Evolutionary conservation across 139 green algal species (phyloP), one percentile per base, ranked within the genome.

Genomic region (Edaphochlamys debaryana): DNA sequence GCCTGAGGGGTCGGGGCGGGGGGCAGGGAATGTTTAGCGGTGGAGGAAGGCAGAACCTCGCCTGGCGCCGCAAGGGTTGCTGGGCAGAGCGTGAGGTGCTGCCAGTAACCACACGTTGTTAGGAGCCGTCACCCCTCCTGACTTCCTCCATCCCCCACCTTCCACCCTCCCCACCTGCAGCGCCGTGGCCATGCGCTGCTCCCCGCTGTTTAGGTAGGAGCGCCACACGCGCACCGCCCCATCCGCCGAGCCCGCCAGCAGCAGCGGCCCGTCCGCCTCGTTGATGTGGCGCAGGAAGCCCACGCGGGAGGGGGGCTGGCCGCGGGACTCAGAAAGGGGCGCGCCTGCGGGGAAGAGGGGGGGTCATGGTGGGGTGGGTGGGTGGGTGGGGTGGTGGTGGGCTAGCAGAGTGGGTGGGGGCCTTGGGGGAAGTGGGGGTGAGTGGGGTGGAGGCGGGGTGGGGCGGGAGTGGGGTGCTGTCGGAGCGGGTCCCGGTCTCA

Each of bases 221-320:
- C 95, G 90, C 94, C 94, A 97, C 15, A 96, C 87, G 5, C 93
- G 89, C 74, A 97, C 92, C 2, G 87, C 80, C 0, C 95, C 95
- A 69, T 98, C 94, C 30, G 86, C 84, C 4, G 80, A 86, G 67
- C 94, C 92, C 1, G 86, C 78, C 72, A 96, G 81, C 64, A 98
- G 85, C 84, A 97, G 74, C 34, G 90, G 92, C 27, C 85, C 88
- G 67, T 94, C 85, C n/a, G 92, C 70, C 86, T 96, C 90, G 67
- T 97, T 97, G 37, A 98, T 75, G 84, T 96, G 92, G 68, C 83
- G 86, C 42, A 92, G 72, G 30, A 84, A 80, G 3, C 82, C 78
- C 23, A 90, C 73, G 36, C 76, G 76, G 5, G 41, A 67, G 27
- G 76, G 76, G 41, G 73, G 62, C 32, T 45, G 45, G 62, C 15